A percentile compares a stretch with the other conserved stretches of the same genome.
Conservation (phyloP, 2,329 filamentous ascomycete species). For the Phyllosticta citriasiana region DNA sequence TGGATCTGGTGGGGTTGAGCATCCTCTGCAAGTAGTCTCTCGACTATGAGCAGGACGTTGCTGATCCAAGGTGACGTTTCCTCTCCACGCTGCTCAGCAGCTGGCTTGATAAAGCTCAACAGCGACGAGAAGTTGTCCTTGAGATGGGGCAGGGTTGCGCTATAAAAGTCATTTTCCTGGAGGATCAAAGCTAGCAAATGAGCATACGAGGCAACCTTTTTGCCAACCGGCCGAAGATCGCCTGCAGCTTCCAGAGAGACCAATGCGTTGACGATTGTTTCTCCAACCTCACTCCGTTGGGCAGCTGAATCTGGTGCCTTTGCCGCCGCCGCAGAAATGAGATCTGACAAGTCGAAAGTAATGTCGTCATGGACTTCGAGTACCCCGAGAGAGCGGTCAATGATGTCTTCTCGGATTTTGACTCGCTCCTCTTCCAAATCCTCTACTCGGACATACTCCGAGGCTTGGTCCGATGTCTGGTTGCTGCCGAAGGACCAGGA, state of each 20-base stretch:
- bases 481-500: background rate
- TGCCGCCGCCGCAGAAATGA: slow-evolving; percentile 63
- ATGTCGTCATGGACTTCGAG: slow-evolving; percentile 79
- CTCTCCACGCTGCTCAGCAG: slow-evolving; percentile 56
- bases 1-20: slow-evolving; percentile 65
- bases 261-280: slow-evolving; percentile 73
- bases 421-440: slow-evolving; percentile 68
- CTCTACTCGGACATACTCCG: slow-evolving; percentile 53
- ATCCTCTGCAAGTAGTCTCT: slow-evolving; percentile 83
- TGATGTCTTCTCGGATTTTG: slow-evolving; percentile 63
- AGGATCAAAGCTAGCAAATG: slow-evolving; percentile 83
- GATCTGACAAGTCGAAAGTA: slow-evolving; percentile 81
- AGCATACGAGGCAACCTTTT: slow-evolving; percentile 80
- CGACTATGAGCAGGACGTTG: slow-evolving; percentile 79
- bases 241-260: slow-evolving; percentile 55
- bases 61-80: slow-evolving; percentile 88
- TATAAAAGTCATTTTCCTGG: slow-evolving; percentile 73
- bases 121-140: slow-evolving; percentile 68
- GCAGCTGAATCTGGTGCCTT: slow-evolving; percentile 50
- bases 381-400: slow-evolving; percentile 83
- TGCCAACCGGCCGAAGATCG: slow-evolving; percentile 44
- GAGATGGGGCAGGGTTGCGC: slow-evolving; percentile 61
- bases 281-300: slow-evolving; percentile 62
- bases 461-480: background rate
- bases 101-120: slow-evolving; percentile 66